Percentiles rank a stretch among this genome's conserved stretches.
These are phyloP conservation scores for Geotrichum europaeum DNA, from an alignment of 1,139 yeast genomes.

Conservation along the genomic window DNA sequence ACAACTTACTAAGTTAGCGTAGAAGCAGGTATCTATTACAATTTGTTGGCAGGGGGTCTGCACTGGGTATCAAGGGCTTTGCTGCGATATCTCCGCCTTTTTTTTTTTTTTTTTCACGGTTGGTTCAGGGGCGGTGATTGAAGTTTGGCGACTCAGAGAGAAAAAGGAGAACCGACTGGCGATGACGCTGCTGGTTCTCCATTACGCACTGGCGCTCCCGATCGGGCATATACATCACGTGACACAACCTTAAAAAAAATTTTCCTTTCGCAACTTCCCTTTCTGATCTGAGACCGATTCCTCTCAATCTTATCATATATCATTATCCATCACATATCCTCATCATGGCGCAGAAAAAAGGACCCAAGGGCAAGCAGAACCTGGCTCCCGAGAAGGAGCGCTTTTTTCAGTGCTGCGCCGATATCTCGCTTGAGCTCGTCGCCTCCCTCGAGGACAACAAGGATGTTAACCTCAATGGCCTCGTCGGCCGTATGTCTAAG, in stretches of 20 bases:
- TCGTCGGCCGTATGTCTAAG: conserved; percentile 78
- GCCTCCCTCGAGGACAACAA: conserved; percentile 61
- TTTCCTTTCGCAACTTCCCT: background rate
- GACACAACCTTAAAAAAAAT: background rate
- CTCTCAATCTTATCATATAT: background rate
- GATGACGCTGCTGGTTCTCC: background rate
- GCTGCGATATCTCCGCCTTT: background rate
- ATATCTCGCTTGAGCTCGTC: conserved; percentile 82
- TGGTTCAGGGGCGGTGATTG: background rate
- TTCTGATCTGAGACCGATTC: background rate
- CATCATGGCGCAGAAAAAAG: conserved; percentile 20
- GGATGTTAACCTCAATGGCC: conserved; percentile 85
- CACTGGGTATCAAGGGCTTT: too few relatives aligned
- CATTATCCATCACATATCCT: background rate
- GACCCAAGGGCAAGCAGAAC: conserved; percentile 29
- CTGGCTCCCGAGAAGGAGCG: conserved; percentile 69
- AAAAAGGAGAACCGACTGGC: background rate
- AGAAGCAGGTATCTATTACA: too few relatives aligned
- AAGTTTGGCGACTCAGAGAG: background rate
- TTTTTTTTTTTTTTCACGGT: background rate
- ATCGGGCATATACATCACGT: background rate
- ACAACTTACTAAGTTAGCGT: too few relatives aligned
- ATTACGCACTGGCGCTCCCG: background rate
- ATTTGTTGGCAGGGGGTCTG: too few relatives aligned
- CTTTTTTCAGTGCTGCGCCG: conserved; percentile 88